Conservation (phyloP, 2,329 filamentous ascomycete genomes). For the Xylaria sp. region DNA sequence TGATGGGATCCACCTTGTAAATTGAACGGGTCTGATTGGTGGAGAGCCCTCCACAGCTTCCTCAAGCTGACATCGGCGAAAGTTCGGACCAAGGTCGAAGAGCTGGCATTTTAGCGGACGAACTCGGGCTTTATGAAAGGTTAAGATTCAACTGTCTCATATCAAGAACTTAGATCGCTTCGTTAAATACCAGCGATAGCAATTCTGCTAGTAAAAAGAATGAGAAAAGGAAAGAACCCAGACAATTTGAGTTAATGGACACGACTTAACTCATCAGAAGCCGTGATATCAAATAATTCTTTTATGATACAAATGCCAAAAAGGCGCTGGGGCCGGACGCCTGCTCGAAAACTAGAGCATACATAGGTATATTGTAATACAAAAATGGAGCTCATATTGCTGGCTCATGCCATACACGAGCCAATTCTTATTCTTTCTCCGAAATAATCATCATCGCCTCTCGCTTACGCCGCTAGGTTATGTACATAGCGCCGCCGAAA, state of each 20-base stretch:
- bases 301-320: neutral
- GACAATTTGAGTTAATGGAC: no score
- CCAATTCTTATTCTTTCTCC: neutral
- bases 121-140: neutral
- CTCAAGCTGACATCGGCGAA: slow-evolving; percentile 39
- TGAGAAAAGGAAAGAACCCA: no score
- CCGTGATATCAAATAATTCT: neutral
- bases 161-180: neutral
- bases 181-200: neutral
- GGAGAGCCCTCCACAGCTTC: slow-evolving; percentile 25
- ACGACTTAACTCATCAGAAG: neutral
- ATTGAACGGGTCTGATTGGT: slow-evolving; percentile 36
- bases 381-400: neutral
- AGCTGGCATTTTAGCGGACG: slow-evolving; percentile 2
- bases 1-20: slow-evolving; percentile 43
- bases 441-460: neutral
- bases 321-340: neutral
- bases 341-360: neutral
- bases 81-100: slow-evolving; percentile 40
- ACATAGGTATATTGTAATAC: neutral
- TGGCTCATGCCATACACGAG: neutral
- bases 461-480: neutral
- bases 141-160: neutral
- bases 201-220: no score
- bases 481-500: neutral